A percentile compares a stretch with the other conserved stretches of the same genome.
phyloP scores from a whole-genome alignment of 441 rosid genomes.

The Pelargonium myrrhifolium region DNA sequence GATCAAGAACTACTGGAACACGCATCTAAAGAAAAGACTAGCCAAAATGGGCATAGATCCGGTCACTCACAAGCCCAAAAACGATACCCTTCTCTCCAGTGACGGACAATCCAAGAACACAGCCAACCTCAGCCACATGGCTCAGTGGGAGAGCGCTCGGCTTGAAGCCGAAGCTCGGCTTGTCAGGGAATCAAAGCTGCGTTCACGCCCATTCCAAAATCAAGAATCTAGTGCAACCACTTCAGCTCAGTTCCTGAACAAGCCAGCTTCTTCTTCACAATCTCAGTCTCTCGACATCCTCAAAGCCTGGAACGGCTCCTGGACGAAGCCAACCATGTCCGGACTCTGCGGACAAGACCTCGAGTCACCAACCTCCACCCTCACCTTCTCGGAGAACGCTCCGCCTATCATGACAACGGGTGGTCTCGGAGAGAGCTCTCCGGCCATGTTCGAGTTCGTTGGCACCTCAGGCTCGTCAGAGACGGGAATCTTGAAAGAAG shows the following conservation, averaged over 20 bases:
- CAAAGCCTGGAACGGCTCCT: slow-evolving; percentile 25
- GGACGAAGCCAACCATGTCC: slow-evolving; percentile 18
- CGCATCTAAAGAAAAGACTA: slow-evolving; percentile 83
- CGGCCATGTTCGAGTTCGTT: slow-evolving; percentile 43
- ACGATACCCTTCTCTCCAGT: slow-evolving; percentile 48
- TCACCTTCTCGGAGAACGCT: slow-evolving; percentile 55
- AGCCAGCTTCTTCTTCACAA: slow-evolving; percentile 4
- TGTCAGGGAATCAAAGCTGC: slow-evolving; percentile 75
- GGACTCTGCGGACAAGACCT: slow-evolving; percentile 18
- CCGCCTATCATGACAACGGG: slow-evolving; percentile 24
- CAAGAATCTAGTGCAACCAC: slow-evolving; percentile 12
- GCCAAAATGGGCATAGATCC: slow-evolving; percentile 97
- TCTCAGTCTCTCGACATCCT: slow-evolving; percentile 22
- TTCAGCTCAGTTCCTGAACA: slow-evolving; percentile 18
- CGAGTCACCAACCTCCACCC: slow-evolving; percentile 83
- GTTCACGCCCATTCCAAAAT: slow-evolving; percentile 40
- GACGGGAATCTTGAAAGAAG: slow-evolving; percentile 40
- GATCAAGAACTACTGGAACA: slow-evolving; percentile 97
- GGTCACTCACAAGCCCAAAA: slow-evolving; percentile 91
- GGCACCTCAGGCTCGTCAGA: slow-evolving; percentile 49
- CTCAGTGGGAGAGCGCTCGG: slow-evolving; percentile 98
- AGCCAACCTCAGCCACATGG: slow-evolving; percentile 93
- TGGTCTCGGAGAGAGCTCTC: slow-evolving; percentile 27
- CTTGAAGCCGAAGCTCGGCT: slow-evolving; percentile 95
- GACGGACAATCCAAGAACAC: slow-evolving; percentile 74